Evolutionary conservation across 1,284 basidiomycete genomes (phyloP), one percentile per base, ranked within the genome.

Genomic region (Moesziomyces sp.): DNA sequence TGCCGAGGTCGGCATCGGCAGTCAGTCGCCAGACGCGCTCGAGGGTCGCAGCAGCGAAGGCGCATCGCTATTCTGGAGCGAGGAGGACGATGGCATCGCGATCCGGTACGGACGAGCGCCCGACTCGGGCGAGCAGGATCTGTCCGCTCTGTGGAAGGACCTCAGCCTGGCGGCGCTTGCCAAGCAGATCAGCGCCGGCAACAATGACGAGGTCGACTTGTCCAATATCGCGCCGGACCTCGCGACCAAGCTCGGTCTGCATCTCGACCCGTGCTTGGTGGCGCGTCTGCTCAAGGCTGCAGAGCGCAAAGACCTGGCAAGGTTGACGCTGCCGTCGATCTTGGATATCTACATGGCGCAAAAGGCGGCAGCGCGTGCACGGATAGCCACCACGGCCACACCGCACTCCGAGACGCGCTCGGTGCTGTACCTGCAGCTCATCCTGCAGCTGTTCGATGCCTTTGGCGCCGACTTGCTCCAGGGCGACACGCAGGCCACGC

Each of bases 361-460:
- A 10, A 75, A 74, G 50, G 46, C 59, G 35, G 46, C 55, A 9
- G 40, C 57, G 4, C 46, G 46, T 13, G 58, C 58, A 23, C 45
- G 46, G 1, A 24, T 78, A 42, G 16, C 1, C 46, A 19, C 1
- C 57, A 61, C 5, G 50, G 46, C 5, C 23, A 16, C 14, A n/a
- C 47, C 24, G 30, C 30, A 34, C 44, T 26, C 54, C 0, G 70
- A 73, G 47, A 74, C 63, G 7, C 50, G 62, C 3, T 63, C 72
- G 23, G 66, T 78, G 52, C 61, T 78, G 23, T 77, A 73, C 42
- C 63, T 83, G 30, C 81, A 83, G 55, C 38, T 77, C 21, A 64
- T 83, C n/a, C 45, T 78, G 54, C 71, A 76, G 46, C 69, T 83
- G 5, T 63, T 83, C 34, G 76, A 80, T 28, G 66, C 69, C n/a